Evolutionary conservation across 495 filamentous ascomycete genomes (phyloP).

Genomic region (Penicillium cinerascens): DNA sequence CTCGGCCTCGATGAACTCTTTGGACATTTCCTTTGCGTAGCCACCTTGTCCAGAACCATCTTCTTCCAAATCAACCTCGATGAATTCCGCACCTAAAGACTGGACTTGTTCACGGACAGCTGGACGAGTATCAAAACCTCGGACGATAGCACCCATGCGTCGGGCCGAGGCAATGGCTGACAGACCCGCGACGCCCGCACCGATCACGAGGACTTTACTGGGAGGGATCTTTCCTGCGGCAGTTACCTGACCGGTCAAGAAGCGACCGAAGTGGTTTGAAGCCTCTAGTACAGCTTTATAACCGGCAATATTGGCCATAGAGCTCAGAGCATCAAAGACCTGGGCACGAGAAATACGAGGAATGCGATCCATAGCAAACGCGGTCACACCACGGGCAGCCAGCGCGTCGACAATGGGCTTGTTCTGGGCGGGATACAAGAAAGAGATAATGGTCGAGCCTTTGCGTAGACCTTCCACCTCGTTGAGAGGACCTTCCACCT

Average conservation of each 20-base stretch:
- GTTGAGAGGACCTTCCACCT: slow-evolving; percentile 43
- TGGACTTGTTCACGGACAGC: slow-evolving; percentile 81
- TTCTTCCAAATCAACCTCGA: slow-evolving; percentile 80
- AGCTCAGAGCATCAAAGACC: slow-evolving; percentile 69
- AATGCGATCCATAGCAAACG: slow-evolving; percentile 83
- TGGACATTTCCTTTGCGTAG: slow-evolving; percentile 85
- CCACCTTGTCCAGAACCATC: slow-evolving; percentile 78
- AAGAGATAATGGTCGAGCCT: slow-evolving; percentile 67
- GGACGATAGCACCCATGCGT: slow-evolving; percentile 77
- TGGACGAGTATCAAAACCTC: slow-evolving; percentile 76
- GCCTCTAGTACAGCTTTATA: slow-evolving; percentile 84
- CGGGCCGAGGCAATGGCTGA: slow-evolving; percentile 78
- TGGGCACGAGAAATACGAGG: slow-evolving; percentile 80
- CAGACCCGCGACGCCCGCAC: slow-evolving; percentile 75
- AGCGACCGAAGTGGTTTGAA: slow-evolving; percentile 77
- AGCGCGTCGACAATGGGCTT: slow-evolving; percentile 63
- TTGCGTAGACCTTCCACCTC: slow-evolving; percentile 59
- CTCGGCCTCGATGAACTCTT: slow-evolving; percentile 82
- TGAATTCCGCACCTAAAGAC: slow-evolving; percentile 77
- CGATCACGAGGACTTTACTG: slow-evolving; percentile 78
- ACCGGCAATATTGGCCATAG: slow-evolving; percentile 84
- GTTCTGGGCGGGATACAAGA: slow-evolving; percentile 73
- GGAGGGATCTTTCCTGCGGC: slow-evolving; percentile 81
- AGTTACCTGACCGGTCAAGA: slow-evolving; percentile 78
- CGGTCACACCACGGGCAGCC: slow-evolving; percentile 57